Evolutionary conservation across 148 eudicot species (phyloP).

Genomic region (Cornus kousa): DNA sequence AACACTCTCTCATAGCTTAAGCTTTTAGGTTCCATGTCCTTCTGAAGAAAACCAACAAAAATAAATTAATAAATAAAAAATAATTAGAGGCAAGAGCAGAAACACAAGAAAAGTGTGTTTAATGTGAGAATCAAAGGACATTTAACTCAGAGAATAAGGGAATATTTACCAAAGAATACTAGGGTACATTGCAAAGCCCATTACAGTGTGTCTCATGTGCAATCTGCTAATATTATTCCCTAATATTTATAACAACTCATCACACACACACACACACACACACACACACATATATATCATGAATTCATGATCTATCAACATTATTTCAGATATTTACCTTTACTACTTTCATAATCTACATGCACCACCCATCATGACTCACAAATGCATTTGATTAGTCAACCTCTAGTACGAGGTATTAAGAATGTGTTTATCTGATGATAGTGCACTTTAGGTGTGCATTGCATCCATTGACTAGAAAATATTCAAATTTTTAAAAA

Average conservation of each 20-base stretch:
- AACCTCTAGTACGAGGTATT: constrained; percentile 14
- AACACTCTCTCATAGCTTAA: constrained; percentile 56
- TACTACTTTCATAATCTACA: not conserved
- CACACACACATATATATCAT: not conserved
- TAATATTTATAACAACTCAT: not conserved
- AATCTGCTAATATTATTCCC: constrained; percentile 11
- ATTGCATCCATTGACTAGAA: constrained; percentile 7
- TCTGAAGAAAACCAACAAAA: constrained; percentile 28
- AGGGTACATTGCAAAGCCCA: constrained; percentile 12
- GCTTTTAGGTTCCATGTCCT: constrained; percentile 62
- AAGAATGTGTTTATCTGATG: not conserved
- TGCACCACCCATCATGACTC: not conserved
- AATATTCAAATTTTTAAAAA: not conserved
- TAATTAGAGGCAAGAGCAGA: not conserved
- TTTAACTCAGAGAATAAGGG: constrained; percentile 41
- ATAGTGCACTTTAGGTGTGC: not conserved
- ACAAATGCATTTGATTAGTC: not conserved
- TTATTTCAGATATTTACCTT: no score
- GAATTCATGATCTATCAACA: no score
- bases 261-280: not conserved
- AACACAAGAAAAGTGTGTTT: constrained; percentile 11
- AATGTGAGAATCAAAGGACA: constrained; percentile 43
- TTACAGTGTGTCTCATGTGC: constrained; percentile 10
- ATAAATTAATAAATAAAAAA: no score
- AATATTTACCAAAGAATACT: constrained; percentile 16